Percentiles rank a stretch among this genome's conserved stretches.
These are phyloP conservation scores for Penium margaritaceum DNA, from an alignment of 139 green algal species.

Conservation along the genomic window DNA sequence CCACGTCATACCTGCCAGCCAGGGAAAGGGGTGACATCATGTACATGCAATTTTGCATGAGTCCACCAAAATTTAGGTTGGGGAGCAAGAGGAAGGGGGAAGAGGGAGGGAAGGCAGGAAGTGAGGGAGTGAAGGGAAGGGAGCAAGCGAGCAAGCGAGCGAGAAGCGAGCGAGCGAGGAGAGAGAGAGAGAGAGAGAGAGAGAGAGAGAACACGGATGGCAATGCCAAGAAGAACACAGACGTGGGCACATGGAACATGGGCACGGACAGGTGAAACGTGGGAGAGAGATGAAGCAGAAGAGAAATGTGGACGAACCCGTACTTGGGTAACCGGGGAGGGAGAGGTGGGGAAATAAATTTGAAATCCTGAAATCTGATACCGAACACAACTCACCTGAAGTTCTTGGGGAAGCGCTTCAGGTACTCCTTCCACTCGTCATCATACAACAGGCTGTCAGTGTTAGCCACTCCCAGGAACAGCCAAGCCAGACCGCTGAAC, in stretches of 20 bases:
- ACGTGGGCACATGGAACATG: too few species aligned
- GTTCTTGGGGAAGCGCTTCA: constrained; percentile 70
- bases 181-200: neutral
- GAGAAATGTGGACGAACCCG: neutral
- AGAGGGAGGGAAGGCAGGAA: too few species aligned
- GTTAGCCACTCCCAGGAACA: constrained; percentile 99
- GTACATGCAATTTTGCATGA: neutral
- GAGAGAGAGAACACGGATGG: neutral
- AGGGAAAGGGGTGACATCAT: neutral
- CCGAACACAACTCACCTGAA: constrained; percentile 62
- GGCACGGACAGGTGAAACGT: too few species aligned
- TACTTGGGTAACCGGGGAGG: neutral
- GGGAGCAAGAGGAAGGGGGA: neutral
- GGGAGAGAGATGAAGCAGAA: too few species aligned
- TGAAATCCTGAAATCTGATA: neutral
- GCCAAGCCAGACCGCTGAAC: constrained; percentile 87
- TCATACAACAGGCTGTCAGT: constrained; percentile 91
- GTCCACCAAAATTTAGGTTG: neutral
- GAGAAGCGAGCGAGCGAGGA: too few species aligned
- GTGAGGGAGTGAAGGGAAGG: too few species aligned
- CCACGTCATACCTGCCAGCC: constrained; percentile 69
- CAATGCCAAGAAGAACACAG: too few species aligned
- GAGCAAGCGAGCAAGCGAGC: too few species aligned
- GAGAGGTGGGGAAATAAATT: neutral
- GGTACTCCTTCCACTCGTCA: constrained; percentile 77